A percentile compares a stretch with the other conserved stretches of the same genome.
Conservation (phyloP, 1,284 basidiomycete species). For the Phellopilus nigrolimitatus region DNA sequence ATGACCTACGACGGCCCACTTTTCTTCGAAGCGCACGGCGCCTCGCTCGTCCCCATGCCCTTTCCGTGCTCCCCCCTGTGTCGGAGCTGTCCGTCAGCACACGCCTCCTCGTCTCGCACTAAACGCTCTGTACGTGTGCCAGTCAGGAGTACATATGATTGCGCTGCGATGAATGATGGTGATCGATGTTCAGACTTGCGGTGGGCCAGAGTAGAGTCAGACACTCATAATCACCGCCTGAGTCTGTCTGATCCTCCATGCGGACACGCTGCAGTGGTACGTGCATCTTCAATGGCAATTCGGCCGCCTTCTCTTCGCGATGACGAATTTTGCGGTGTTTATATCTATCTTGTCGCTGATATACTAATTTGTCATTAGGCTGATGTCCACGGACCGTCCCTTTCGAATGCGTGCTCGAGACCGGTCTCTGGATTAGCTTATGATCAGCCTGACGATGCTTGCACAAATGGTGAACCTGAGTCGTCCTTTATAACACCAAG, state of each 20-base stretch:
- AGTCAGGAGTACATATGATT: too few relatives aligned
- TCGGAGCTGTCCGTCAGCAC: constrained; percentile 6
- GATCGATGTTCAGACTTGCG: too few relatives aligned
- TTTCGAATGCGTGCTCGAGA: background rate
- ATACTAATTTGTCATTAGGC: background rate
- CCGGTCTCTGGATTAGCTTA: background rate
- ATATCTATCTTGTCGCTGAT: background rate
- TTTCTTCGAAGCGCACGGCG: constrained; percentile 3
- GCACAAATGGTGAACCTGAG: background rate
- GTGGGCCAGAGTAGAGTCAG: constrained; percentile 6
- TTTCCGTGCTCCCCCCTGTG: constrained; percentile 3
- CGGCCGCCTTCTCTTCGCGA: background rate
- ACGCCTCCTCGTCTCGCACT: constrained; percentile 9
- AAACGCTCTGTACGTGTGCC: too few relatives aligned
- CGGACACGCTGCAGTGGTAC: constrained; percentile 11
- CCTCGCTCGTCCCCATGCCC: background rate
- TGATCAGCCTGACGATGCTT: background rate
- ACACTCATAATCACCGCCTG: background rate
- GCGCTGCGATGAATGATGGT: too few relatives aligned
- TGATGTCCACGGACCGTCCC: constrained; percentile 1
- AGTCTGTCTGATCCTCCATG: constrained; percentile 2
- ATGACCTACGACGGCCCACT: constrained; percentile 4
- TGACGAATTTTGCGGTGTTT: background rate
- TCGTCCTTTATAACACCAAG: background rate
- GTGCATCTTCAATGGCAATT: constrained; percentile 5